Conservation (phyloP, 345 rosid genomes). For the Fremontodendron californicum region DNA sequence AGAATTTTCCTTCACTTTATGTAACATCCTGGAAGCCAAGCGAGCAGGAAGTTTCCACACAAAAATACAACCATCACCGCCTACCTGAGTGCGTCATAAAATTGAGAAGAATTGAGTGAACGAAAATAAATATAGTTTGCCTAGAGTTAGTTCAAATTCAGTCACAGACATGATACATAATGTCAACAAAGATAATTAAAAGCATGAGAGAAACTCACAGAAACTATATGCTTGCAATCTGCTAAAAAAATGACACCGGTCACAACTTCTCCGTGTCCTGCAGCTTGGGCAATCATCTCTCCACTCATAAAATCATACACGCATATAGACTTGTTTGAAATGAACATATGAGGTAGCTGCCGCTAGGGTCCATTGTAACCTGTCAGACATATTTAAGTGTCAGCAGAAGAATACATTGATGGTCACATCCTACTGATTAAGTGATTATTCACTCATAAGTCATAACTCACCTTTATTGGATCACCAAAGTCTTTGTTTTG, state of each 20-base stretch:
- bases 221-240: slow-evolving; percentile 77
- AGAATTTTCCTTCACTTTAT: slow-evolving; percentile 41
- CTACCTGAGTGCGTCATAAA: slow-evolving; percentile 45
- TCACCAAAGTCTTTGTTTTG: slow-evolving; percentile 69
- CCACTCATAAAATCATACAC: slow-evolving; percentile 57
- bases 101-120: slow-evolving; percentile 5
- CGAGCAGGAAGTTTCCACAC: slow-evolving; percentile 68
- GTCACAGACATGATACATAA: neutral
- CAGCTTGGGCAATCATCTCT: slow-evolving; percentile 62
- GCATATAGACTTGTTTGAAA: slow-evolving; percentile 71
- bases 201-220: slow-evolving; percentile 51
- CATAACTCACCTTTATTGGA: slow-evolving; percentile 58
- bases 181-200: slow-evolving; percentile 11
- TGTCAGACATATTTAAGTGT: slow-evolving; percentile 28
- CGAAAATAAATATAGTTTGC: neutral
- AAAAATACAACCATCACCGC: slow-evolving; percentile 76
- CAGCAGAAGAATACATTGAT: slow-evolving; percentile 19
- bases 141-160: slow-evolving; percentile 11
- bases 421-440: neutral
- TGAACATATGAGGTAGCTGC: slow-evolving; percentile 65
- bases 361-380: slow-evolving; percentile 79
- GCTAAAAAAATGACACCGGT: slow-evolving; percentile 81
- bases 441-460: slow-evolving; percentile 7
- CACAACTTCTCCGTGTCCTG: slow-evolving; percentile 72
- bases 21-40: slow-evolving; percentile 50